These are phyloP conservation scores for Phyllosticta citribraziliensis DNA, from an alignment of 2,329 filamentous ascomycete genomes.

Conservation along the genomic window DNA sequence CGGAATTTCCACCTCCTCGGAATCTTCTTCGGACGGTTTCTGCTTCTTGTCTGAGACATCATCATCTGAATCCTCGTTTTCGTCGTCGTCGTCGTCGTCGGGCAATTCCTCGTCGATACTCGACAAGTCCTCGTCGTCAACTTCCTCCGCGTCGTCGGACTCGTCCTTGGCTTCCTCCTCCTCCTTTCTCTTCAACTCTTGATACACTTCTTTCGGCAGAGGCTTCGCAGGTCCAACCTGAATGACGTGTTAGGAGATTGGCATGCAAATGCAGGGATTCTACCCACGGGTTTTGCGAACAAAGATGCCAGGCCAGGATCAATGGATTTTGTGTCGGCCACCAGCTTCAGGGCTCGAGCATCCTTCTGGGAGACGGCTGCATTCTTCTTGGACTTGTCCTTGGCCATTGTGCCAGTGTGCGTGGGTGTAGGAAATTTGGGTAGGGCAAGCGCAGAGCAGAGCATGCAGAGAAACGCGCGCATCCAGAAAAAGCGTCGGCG, in stretches of 20 bases:
- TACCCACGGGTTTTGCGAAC: constrained; percentile 34
- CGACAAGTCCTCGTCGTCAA: constrained; percentile 16
- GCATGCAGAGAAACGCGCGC: not conserved
- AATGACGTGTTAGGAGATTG: not conserved
- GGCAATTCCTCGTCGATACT: constrained; percentile 17
- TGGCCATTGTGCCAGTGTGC: constrained; percentile 20
- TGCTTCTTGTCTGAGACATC: constrained; percentile 15
- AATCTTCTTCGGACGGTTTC: constrained; percentile 13
- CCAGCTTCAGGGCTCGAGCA: constrained; percentile 14
- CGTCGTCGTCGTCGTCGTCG: constrained; percentile 24
- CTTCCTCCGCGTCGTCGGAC: constrained; percentile 26
- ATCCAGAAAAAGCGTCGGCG: not conserved
- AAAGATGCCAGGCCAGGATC: constrained; percentile 38
- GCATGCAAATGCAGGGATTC: constrained; percentile 3
- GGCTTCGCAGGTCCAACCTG: constrained; percentile 28
- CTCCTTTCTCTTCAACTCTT: constrained; percentile 17
- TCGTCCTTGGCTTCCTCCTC: constrained; percentile 35
- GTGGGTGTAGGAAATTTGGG: not conserved
- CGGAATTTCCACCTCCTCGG: constrained; percentile 10
- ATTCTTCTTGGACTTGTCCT: constrained; percentile 16
- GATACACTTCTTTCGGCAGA: constrained; percentile 32
- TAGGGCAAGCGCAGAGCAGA: not conserved
- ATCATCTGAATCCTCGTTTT: constrained; percentile 13
- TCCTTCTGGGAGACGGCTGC: not conserved
- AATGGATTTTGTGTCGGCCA: constrained; percentile 26